phyloP scores from a whole-genome alignment of 2,329 filamentous ascomycete genomes.

The Parafenestella ontariensis region DNA sequence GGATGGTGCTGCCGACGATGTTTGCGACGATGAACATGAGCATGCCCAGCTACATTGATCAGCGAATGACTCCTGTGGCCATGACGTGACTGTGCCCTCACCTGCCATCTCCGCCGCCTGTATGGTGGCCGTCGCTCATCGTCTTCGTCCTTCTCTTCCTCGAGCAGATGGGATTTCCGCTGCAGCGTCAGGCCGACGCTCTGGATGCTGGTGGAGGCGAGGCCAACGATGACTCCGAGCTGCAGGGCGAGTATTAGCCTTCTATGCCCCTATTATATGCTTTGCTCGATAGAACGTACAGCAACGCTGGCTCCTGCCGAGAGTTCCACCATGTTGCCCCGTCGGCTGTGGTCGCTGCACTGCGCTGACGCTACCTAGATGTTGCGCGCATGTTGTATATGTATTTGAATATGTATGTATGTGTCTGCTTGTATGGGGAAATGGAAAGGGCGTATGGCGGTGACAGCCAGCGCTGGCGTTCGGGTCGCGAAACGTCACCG shows the following conservation, averaged over 20 bases:
- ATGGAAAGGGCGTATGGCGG: slow-evolving; percentile 12
- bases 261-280: not conserved
- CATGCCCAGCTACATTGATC: slow-evolving; percentile 73
- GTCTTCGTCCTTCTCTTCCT: slow-evolving; percentile 87
- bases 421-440: slow-evolving; percentile 5
- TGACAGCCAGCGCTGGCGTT: slow-evolving; percentile 2
- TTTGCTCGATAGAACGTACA: slow-evolving; percentile 34
- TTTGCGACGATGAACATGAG: slow-evolving; percentile 96
- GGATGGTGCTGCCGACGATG: slow-evolving; percentile 91
- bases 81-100: slow-evolving; percentile 33
- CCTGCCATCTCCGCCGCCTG: slow-evolving; percentile 89
- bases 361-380: slow-evolving; percentile 39
- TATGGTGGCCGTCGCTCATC: slow-evolving; percentile 86
- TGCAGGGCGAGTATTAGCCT: slow-evolving; percentile 47
- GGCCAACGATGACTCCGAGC: slow-evolving; percentile 91
- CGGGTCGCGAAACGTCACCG: slow-evolving; percentile 31
- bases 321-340: slow-evolving; percentile 49
- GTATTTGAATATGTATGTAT: not conserved
- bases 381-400: slow-evolving; percentile 36
- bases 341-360: slow-evolving; percentile 23
- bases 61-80: slow-evolving; percentile 9
- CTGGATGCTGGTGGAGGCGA: slow-evolving; percentile 92
- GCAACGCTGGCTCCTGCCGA: slow-evolving; percentile 52
- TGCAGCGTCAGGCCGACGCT: slow-evolving; percentile 94
- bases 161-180: slow-evolving; percentile 96